Base-by-base conservation (phyloP, 768 basidiomycete genomes). In the Leucosporidium scottii region DNA sequence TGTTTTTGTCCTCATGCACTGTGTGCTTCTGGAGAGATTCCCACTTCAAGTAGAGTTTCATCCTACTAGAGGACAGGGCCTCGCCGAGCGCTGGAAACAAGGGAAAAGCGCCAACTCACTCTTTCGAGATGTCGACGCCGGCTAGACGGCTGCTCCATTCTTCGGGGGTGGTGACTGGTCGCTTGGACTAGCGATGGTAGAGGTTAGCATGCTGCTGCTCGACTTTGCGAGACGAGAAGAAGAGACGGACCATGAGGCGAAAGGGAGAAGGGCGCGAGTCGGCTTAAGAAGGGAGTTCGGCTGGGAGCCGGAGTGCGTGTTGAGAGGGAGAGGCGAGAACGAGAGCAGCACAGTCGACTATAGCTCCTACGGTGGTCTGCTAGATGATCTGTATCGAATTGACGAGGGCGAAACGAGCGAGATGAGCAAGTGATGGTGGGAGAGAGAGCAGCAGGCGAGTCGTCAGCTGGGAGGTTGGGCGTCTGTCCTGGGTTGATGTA, bases 1-100 rank as follows among this genome's bases (percentile, higher is more conserved):
- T 88, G 87, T 85, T 90, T 90, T 86, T 86, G 86, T 81, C 85
- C 81, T 77, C 83, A 75, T 78, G 84, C 75, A 74, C 82, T 88
- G 86, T 82, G 75, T 74, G 59, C 79, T 75, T 69, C 79, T 78
- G 87, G 94, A 93, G 94, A 98, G 94, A 98, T 98, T 99, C 94
- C 94, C 93, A 97, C 83, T 87, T 80, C 75, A 79, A 89, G 39
- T 44, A 87, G 88, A 88, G 87, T 78, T 80, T 78, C 75, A 77
- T 79, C 78, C 72, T 69, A 68, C 62, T 59, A 54, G 60, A 68
- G 55, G 44, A 59, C 25, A 30, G 39, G 15, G 67, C 66, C 74
- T 70, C 65, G 28, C 51, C 61, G 48, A 58, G 61, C 49, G 1
- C 21, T 34, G 5, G 62, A 60, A 21, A 49, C 34, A 61, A 53